Base-by-base conservation (phyloP, 768 basidiomycete species). In the Saitozyma podzolica region DNA sequence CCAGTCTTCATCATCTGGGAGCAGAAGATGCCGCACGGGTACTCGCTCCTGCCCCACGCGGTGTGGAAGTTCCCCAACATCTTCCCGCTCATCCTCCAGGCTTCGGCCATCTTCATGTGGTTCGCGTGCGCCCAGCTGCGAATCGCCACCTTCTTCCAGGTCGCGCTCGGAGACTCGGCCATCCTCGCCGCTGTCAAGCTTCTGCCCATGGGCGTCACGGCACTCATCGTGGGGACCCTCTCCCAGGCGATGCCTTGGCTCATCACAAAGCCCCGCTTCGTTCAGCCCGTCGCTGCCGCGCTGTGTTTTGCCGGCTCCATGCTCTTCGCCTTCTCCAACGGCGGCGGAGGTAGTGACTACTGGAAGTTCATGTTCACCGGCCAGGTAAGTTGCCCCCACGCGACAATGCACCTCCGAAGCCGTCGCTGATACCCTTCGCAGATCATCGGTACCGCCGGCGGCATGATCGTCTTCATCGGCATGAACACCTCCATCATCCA, bases 321-420 rank as follows among this genome's bases (percentile, higher is more conserved):
- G 64, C 62, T 78, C 19, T 70, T 74, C 50, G 70, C 73, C 42
- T 75, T 63, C 68, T 64, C 61, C 11, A 47, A 62, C 14, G 76
- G 76, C 40, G 75, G 75, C 2, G 52, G 50, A 19, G 73, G 73
- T 41, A 62, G 63, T 16, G 62, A 77, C 56, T 77, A 74, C 66
- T 77, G 75, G 75, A 58, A 55, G 41, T 74, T 50, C 65, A 64
- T 77, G 61, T 77, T 77, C 73, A 39, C 73, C 16, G 75, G 71
- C 10, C 56, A 66, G 40, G 54, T 77, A n/a, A n/a, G n/a, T n/a
- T n/a, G n/a, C n/a, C n/a, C n/a, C 47, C 65, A 43, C 40, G 50
- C n/a, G n/a, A n/a, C n/a, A n/a, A n/a, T n/a, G n/a, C n/a, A n/a
- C n/a, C n/a, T n/a, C n/a, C n/a, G n/a, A n/a, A n/a, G n/a, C n/a